A percentile compares a stretch with the other conserved stretches of the same genome.
Evolutionary conservation across 2,329 filamentous ascomycete species (phyloP).

Genomic region (Phialophora tarda): DNA sequence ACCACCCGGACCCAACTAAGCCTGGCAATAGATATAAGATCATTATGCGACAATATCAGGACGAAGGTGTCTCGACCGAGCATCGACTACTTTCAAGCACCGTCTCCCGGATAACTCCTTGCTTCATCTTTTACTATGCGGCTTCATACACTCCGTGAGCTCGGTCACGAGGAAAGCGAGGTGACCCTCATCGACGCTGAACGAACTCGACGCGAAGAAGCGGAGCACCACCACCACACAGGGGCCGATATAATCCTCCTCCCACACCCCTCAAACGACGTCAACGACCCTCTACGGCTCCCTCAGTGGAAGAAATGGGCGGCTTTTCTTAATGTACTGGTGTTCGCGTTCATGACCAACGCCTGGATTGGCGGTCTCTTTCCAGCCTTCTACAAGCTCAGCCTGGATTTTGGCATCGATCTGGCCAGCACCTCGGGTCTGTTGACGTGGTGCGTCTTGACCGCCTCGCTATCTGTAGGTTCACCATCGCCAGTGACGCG

Average conservation of each 20-base stretch:
- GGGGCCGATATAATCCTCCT: conserved; percentile 38
- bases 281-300: conserved; percentile 41
- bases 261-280: conserved; percentile 41
- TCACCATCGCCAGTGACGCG: not conserved
- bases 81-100: no score
- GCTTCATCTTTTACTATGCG: no score
- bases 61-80: no score
- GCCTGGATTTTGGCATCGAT: conserved; percentile 14
- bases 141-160: conserved; percentile 15
- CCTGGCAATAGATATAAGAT: no score
- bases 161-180: conserved; percentile 17
- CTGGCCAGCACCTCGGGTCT: conserved; percentile 2
- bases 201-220: not conserved
- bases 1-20: no score
- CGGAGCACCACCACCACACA: conserved; percentile 9
- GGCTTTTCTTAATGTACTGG: conserved; percentile 9
- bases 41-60: no score
- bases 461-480: conserved; percentile 14
- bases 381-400: conserved; percentile 16
- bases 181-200: conserved; percentile 16
- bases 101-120: no score
- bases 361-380: conserved; percentile 16
- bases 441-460: conserved; percentile 16
- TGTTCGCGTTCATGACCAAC: conserved; percentile 20
- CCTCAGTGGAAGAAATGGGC: conserved; percentile 24